Percentiles rank a stretch among this genome's conserved stretches.
These are phyloP conservation scores for Puya raimondii DNA, from an alignment of 176 grass and related monocot species.

Conservation along the genomic window DNA sequence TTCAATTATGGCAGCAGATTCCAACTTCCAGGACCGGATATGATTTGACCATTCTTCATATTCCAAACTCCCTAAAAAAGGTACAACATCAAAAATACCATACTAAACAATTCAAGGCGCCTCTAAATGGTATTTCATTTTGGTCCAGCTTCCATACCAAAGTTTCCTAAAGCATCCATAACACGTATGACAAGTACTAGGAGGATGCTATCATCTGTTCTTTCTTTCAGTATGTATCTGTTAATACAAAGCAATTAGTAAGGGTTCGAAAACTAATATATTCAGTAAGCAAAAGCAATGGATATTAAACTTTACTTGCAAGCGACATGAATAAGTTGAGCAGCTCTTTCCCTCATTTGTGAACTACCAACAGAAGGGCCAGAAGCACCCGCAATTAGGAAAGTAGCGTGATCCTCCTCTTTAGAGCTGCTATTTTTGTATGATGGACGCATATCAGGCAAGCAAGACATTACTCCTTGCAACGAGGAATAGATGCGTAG, in stretches of 20 bases:
- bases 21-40: slow-evolving; percentile 92
- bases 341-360: slow-evolving; percentile 92
- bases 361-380: slow-evolving; percentile 66
- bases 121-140: neutral
- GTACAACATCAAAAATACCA: slow-evolving; percentile 28
- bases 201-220: slow-evolving; percentile 94
- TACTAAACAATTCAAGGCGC: slow-evolving; percentile 4
- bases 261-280: slow-evolving; percentile 20
- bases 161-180: slow-evolving; percentile 95
- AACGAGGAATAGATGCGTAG: slow-evolving; percentile 85
- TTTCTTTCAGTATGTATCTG: slow-evolving; percentile 94
- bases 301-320: slow-evolving; percentile 55
- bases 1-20: slow-evolving; percentile 86
- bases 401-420: slow-evolving; percentile 32
- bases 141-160: slow-evolving; percentile 47
- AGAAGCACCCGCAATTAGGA: slow-evolving; percentile 69
- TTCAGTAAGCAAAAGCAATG: slow-evolving; percentile 5
- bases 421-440: slow-evolving; percentile 56
- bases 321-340: slow-evolving; percentile 64
- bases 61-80: slow-evolving; percentile 74
- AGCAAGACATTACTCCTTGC: slow-evolving; percentile 96
- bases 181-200: slow-evolving; percentile 70
- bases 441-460: slow-evolving; percentile 79
- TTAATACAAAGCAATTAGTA: slow-evolving; percentile 23
- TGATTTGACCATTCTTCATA: slow-evolving; percentile 91